Evolutionary conservation across 2,329 filamentous ascomycete species (phyloP), one percentile per base, ranked within the genome.

Genomic region (Fusarium annulatum): DNA sequence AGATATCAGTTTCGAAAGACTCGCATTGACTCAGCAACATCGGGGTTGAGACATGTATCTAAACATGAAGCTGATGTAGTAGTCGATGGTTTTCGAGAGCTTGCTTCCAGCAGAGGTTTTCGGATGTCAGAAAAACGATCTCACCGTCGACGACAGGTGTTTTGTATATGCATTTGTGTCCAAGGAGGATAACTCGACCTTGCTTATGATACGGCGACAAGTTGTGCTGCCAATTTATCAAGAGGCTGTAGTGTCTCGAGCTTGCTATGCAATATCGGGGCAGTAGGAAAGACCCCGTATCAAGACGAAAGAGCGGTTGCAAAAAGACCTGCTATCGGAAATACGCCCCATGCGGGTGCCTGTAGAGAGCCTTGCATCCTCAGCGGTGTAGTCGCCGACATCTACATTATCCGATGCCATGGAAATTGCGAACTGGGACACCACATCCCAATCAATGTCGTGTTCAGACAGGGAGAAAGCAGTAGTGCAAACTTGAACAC

Each of bases 151-250:
- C 30, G 30, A 73, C 48, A 12, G 69, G 66, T 4, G 18, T 30
- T 12, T 42, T n/a, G 30, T 53, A 53, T 8, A 73, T 49, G 19
- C 66, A 70, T 15, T 68, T 49, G 43, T 70, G 62, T 21, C 64
- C 30, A 5, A 63, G 23, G 16, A 59, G 33, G 5, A 64, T 18
- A 10, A 30, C 18, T 10, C 19, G 5, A 21, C 7, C 18, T 28
- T 48, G 23, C 5, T 48, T 28, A 48, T 48, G 4, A 28, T 28
- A 48, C 26, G 19, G 26, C 18, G 18, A 46, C 5, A 23, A 21
- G 12, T 28, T 46, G 12, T 6, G 12, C 45, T 18, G 18, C 1
- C 8, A 5, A 9, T 3, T 9, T 46, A 6, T 28, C 12, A 7
- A 10, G 12, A 11, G 45, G 26, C 3, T 4, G 42, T 12, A 18